Evolutionary conservation across 768 basidiomycete genomes (phyloP).

Genomic region (Mycena belliarum): DNA sequence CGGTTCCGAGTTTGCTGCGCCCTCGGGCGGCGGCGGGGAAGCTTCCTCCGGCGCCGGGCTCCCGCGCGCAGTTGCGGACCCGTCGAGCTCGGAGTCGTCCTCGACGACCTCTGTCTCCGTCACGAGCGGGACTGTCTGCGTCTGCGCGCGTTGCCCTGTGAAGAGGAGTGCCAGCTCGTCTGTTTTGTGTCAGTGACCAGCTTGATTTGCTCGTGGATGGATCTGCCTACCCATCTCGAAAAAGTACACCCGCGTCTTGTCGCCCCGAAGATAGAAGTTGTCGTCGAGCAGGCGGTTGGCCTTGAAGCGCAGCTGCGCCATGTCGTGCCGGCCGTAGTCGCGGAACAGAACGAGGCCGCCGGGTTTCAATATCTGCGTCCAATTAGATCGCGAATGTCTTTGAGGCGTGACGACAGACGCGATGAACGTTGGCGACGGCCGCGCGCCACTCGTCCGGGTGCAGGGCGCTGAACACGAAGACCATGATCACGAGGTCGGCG

Average conservation of each 20-base stretch:
- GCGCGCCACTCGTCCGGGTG: conserved; percentile 90
- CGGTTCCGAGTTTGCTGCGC: background rate
- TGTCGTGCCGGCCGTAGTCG: conserved; percentile 94
- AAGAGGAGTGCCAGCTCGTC: conserved; percentile 82
- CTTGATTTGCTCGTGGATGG: no score
- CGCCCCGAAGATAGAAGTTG: conserved; percentile 95
- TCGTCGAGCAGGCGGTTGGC: conserved; percentile 83
- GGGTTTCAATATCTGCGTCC: conserved; percentile 80
- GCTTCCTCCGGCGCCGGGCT: conserved; percentile 9
- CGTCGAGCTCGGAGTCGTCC: conserved; percentile 35
- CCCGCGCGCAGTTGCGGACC: no score
- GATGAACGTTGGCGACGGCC: conserved; percentile 79
- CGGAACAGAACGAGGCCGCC: conserved; percentile 83
- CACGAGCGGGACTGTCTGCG: conserved; percentile 33
- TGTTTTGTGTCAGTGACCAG: no score
- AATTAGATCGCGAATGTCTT: background rate
- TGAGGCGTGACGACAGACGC: conserved; percentile 41
- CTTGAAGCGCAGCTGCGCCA: conserved; percentile 94
- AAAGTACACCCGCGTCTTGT: conserved; percentile 97
- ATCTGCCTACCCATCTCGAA: conserved; percentile 73
- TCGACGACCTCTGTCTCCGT: conserved; percentile 38
- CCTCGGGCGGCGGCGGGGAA: background rate
- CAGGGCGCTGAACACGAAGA: conserved; percentile 92
- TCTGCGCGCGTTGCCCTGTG: conserved; percentile 55
- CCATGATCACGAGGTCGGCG: conserved; percentile 89